Conservation (phyloP, 1,284 basidiomycete genomes). For the Ceratobasidium sp. region DNA sequence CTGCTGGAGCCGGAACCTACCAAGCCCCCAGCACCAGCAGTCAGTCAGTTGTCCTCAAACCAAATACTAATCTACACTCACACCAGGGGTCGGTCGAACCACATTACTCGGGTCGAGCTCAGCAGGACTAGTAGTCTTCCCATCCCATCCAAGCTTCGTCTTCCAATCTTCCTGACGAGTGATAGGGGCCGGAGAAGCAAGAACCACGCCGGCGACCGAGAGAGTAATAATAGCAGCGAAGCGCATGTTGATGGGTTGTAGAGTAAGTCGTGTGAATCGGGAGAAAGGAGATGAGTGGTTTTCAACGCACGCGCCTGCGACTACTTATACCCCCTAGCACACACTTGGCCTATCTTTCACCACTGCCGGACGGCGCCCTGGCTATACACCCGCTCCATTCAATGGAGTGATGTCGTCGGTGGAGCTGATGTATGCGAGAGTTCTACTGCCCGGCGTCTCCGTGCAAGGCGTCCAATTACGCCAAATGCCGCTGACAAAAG, state of each 20-base stretch:
- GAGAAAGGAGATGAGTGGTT: background rate
- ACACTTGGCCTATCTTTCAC: too few relatives aligned
- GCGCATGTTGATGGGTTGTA: background rate
- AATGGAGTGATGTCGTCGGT: too few relatives aligned
- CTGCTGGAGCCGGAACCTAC: conserved; percentile 1
- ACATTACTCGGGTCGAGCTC: conserved; percentile 36
- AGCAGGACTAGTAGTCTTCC: conserved; percentile 23
- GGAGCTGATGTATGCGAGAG: too few relatives aligned
- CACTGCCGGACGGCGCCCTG: too few relatives aligned
- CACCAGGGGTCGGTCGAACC: conserved; percentile 8
- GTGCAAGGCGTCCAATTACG: too few relatives aligned
- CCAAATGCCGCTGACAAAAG: too few relatives aligned
- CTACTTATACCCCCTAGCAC: too few relatives aligned
- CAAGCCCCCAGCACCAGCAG: too few relatives aligned
- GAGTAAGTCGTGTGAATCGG: background rate
- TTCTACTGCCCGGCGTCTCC: too few relatives aligned
- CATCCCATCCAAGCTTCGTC: conserved; percentile 21
- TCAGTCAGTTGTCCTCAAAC: background rate
- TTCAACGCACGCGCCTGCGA: background rate
- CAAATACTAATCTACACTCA: background rate
- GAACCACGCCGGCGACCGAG: background rate
- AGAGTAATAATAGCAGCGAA: conserved; percentile 12
- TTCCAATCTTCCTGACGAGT: conserved; percentile 30
- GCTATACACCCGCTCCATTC: too few relatives aligned
- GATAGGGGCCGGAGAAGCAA: conserved; percentile 10